Evolutionary conservation across 768 basidiomycete genomes (phyloP), one percentile per base, ranked within the genome.

Genomic region (Boletus vinaceobasis): DNA sequence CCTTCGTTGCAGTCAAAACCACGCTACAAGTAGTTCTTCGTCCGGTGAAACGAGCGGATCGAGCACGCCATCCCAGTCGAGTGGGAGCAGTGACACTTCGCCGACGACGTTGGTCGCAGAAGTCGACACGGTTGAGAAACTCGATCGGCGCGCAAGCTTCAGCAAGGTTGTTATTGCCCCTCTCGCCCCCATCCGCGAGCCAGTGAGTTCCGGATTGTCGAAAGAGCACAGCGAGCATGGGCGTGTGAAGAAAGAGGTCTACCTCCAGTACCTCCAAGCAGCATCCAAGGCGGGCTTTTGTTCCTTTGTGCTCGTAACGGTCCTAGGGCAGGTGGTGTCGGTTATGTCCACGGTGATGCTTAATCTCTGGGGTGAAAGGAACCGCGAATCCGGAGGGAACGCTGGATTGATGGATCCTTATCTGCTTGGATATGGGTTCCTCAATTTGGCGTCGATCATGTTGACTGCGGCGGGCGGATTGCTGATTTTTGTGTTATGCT

Each of bases 351-450:
- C 83, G 26, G 71, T 85, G 31, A 82, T 87, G 43, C 73, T 96
- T n/a, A 81, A 89, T 37, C 75, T 78, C 45, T 96, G 91, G 93
- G 86, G 88, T 8, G 88, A 93, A 65, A 81, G 85, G 56, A 95
- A 95, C 59, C 76, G 78, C 5, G 74, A 77, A 60, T 70, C 66
- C 1, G 87, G 86, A 11, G 70, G 68, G 43, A 90, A 87, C 50
- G 68, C 73, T 1, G 82, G 84, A 44, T 79, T 88, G 71, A 62
- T 71, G 36, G 74, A 78, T 56, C 65, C 69, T 50, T 88, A 84
- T 64, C 67, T 92, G 43, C 52, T 86, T 38, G 71, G 82, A 15
- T 90, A 90, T 66, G 90, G 88, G 0, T 42, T 84, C 11, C 86
- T 86, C 53, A 88, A 86, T 50, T 65, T 90, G 52, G 70, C 78